Evolutionary conservation across 2,329 filamentous ascomycete genomes (phyloP), one percentile per base, ranked within the genome.

Genomic region (Colletotrichum sp.): DNA sequence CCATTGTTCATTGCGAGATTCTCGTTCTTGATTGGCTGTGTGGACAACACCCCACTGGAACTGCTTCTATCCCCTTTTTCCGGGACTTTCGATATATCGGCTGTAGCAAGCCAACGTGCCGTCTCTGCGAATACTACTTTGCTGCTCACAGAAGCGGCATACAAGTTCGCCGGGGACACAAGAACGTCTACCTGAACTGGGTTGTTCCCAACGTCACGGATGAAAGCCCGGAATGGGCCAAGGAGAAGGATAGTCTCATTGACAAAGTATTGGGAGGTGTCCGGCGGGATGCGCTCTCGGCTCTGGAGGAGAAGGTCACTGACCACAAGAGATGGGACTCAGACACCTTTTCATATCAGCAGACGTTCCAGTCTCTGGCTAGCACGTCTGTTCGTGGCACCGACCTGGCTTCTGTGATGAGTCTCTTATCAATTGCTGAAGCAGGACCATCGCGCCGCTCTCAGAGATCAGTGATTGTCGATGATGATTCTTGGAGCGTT

Each of bases 101-200:
- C 5, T 75, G 72, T 65, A 80, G 79, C 75, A 80, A 80, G 71
- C 79, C 78, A 6, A 78, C 79, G 1, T 80, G 79, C 34, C 71
- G 76, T 1, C 71, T 80, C 8, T 80, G 79, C 63, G 69, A 76
- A 10, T 79, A 77, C 63, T 80, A 80, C 39, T 79, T 80, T 39
- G 65, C 52, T 16, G 72, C 71, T 3, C 66, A 74, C 12, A 52
- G 26, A 9, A 72, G 75, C 65, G 72, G 75, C n/a, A 64, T 80
- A 8, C 39, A 65, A 32, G 77, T 78, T 5, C 75, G 78, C 16
- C 24, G 70, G 4, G 24, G 72, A 8, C 78, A 80, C 63, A 63
- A 60, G 12, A 79, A 79, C 22, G 16, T 79, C 6, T 79, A 79
- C 70, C 34, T 44, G 4, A 75, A 71, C 13, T 79, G 79, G 78